Conservation (phyloP, 495 filamentous ascomycete species). For the Saxophila tyrrhenica region DNA sequence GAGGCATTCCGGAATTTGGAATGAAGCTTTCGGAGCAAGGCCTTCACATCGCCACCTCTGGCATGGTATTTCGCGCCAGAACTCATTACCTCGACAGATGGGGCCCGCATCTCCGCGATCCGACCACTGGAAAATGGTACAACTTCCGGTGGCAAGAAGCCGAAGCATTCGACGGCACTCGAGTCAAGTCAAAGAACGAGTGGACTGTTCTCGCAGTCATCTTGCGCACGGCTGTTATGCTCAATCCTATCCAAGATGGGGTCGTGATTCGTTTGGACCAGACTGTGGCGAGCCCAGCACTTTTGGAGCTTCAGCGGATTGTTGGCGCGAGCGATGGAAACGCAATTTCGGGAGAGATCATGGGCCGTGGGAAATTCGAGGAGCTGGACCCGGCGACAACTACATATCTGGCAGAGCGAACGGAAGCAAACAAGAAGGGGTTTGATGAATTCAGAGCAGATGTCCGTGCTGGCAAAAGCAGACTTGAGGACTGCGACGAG, state of each 20-base stretch:
- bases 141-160: not conserved
- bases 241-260: not conserved
- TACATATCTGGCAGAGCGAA: not conserved
- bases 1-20: not conserved
- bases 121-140: not conserved
- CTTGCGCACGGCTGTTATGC: not conserved
- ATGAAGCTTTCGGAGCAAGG: not conserved
- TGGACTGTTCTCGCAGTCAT: not conserved
- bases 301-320: not conserved
- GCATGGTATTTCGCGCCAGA: not conserved
- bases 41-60: not conserved
- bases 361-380: not conserved
- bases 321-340: not conserved
- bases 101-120: not conserved
- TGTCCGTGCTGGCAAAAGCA: not conserved
- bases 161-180: not conserved
- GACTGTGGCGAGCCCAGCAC: not conserved
- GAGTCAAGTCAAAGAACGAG: not conserved
- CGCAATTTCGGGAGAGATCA: not conserved
- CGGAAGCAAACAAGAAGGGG: not conserved
- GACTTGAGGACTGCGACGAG: not conserved
- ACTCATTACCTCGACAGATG: not conserved
- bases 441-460: not conserved
- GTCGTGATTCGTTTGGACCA: not conserved
- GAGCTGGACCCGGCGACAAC: not conserved